A percentile compares a stretch with the other conserved stretches of the same genome.
phyloP scores from a whole-genome alignment of 2,329 filamentous ascomycete genomes.

The Epichloe gansuensis region DNA sequence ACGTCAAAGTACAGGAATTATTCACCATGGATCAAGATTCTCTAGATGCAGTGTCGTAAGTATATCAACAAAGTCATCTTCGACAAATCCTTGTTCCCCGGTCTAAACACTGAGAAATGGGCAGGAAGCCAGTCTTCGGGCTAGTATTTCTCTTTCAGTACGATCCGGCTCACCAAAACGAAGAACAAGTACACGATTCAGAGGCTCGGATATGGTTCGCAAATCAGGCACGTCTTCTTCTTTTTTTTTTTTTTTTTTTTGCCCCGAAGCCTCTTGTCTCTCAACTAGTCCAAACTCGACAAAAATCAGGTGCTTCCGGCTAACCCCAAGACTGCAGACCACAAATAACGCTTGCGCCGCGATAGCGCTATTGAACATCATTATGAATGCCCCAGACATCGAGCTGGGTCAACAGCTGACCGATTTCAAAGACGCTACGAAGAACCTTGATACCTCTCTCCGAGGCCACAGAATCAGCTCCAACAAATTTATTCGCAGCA shows the following conservation, averaged over 20 bases:
- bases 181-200: conserved; percentile 40
- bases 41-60: conserved; percentile 51
- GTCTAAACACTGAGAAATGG: not conserved
- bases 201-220: conserved; percentile 68
- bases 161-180: conserved; percentile 38
- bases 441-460: conserved; percentile 53
- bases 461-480: conserved; percentile 65
- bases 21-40: conserved; percentile 57
- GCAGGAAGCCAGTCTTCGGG: conserved; percentile 62
- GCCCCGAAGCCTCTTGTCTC: not conserved
- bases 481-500: conserved; percentile 63
- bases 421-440: conserved; percentile 63
- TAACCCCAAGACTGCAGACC: conserved; percentile 36
- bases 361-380: conserved; percentile 83
- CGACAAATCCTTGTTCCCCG: not conserved
- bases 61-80: not conserved
- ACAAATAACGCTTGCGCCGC: conserved; percentile 80
- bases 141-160: conserved; percentile 83
- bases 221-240: conserved; percentile 53
- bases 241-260: too few relatives aligned
- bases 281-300: not conserved
- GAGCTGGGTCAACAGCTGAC: conserved; percentile 58
- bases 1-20: conserved; percentile 65
- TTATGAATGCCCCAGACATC: conserved; percentile 66
- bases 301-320: not conserved